These are phyloP conservation scores for Tolypocladium pustulatum DNA, from an alignment of 2,329 filamentous ascomycete species.

Conservation along the genomic window DNA sequence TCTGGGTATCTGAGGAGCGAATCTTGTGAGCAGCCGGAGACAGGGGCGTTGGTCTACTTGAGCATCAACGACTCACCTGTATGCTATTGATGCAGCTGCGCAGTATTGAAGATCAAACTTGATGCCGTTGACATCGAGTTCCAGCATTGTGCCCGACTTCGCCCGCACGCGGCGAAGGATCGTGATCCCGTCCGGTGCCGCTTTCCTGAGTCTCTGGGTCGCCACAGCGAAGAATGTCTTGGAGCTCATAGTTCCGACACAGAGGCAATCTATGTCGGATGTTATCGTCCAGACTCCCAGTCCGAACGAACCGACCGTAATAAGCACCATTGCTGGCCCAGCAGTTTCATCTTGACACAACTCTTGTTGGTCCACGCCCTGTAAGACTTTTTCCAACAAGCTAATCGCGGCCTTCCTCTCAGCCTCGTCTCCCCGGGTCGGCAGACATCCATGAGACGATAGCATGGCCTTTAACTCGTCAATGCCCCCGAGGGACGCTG, in stretches of 20 bases:
- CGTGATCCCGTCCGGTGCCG: constrained; percentile 29
- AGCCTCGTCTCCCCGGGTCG: constrained; percentile 30
- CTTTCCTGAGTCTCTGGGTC: constrained; percentile 40
- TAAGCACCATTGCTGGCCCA: constrained; percentile 33
- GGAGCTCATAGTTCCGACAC: constrained; percentile 50
- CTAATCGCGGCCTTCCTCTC: constrained; percentile 31
- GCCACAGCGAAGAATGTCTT: constrained; percentile 52
- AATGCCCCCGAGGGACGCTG: constrained; percentile 17
- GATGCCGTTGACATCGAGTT: constrained; percentile 46
- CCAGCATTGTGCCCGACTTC: constrained; percentile 52
- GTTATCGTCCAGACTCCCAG: constrained; percentile 49
- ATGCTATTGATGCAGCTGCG: constrained; percentile 42
- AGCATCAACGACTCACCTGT: constrained; percentile 23
- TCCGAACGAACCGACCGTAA: constrained; percentile 56
- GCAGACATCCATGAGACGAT: constrained; percentile 28
- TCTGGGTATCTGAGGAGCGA: constrained; percentile 29
- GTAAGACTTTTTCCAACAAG: constrained; percentile 31
- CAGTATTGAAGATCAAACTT: constrained; percentile 59
- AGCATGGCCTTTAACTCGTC: constrained; percentile 28
- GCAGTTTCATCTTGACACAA: constrained; percentile 5
- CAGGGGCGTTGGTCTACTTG: background rate
- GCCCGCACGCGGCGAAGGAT: constrained; percentile 49
- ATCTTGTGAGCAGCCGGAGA: background rate
- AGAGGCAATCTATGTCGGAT: constrained; percentile 58
- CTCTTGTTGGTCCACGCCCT: constrained; percentile 16